A percentile compares a stretch with the other conserved stretches of the same genome.
Conservation (phyloP, 2,329 filamentous ascomycete genomes). For the Trichophyton rubrum region DNA sequence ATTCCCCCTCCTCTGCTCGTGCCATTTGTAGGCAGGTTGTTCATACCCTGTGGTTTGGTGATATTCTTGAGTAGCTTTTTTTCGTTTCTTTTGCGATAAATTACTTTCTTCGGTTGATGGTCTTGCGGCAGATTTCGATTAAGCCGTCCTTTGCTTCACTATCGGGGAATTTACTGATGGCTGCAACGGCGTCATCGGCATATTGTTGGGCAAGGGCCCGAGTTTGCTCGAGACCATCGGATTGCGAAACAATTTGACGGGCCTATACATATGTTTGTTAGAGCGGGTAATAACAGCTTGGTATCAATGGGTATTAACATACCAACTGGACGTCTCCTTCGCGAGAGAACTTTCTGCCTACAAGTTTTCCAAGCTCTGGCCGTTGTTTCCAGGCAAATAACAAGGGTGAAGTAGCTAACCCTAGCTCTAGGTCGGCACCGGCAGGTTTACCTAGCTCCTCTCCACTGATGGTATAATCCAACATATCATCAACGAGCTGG, state of each 20-base stretch:
- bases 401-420: slow-evolving; percentile 82
- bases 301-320: slow-evolving; percentile 26
- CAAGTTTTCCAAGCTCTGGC: slow-evolving; percentile 69
- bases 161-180: slow-evolving; percentile 77
- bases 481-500: slow-evolving; percentile 93
- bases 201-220: slow-evolving; percentile 83
- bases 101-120: slow-evolving; percentile 74
- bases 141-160: slow-evolving; percentile 88
- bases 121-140: slow-evolving; percentile 87
- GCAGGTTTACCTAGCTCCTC: slow-evolving; percentile 86
- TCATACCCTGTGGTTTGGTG: not conserved
- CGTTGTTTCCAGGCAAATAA: slow-evolving; percentile 92
- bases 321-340: slow-evolving; percentile 79
- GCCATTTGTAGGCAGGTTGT: not conserved
- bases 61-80: not conserved
- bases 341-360: slow-evolving; percentile 76
- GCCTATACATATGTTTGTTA: slow-evolving; percentile 45
- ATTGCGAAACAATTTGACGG: slow-evolving; percentile 67
- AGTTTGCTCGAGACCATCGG: slow-evolving; percentile 84
- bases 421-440: slow-evolving; percentile 84
- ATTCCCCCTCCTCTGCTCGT: not conserved
- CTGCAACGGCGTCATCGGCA: slow-evolving; percentile 70
- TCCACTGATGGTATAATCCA: slow-evolving; percentile 84
- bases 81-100: slow-evolving; percentile 3
- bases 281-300: not conserved